Evolutionary conservation across 1,139 yeast genomes (phyloP).

Genomic region (Yamadazyma diospyri): DNA sequence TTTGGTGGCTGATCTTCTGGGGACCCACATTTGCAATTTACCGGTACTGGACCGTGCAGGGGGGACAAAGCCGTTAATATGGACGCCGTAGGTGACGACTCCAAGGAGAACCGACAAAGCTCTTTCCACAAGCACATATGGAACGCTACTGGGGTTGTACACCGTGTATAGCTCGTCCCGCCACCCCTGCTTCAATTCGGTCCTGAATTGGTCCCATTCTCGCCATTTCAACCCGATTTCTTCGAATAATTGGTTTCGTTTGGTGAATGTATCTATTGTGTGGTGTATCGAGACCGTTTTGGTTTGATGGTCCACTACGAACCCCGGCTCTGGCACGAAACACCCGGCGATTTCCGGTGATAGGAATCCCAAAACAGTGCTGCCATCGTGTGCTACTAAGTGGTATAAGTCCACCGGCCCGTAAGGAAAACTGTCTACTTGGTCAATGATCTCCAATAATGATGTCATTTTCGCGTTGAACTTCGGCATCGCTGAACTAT

Average conservation of each 20-base stretch:
- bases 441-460: constrained; percentile 24
- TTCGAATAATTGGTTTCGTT: constrained; percentile 44
- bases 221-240: constrained; percentile 45
- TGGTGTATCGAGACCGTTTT: constrained; percentile 36
- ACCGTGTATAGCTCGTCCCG: constrained; percentile 78
- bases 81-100: constrained; percentile 86
- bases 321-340: constrained; percentile 26
- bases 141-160: constrained; percentile 49
- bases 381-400: constrained; percentile 50
- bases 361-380: constrained; percentile 49
- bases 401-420: constrained; percentile 23
- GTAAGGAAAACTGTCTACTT: constrained; percentile 52
- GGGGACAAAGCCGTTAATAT: constrained; percentile 73
- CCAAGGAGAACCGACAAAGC: constrained; percentile 81
- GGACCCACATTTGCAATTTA: constrained; percentile 72
- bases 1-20: constrained; percentile 71
- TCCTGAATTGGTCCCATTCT: constrained; percentile 30
- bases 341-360: constrained; percentile 41
- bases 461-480: constrained; percentile 32
- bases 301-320: constrained; percentile 28
- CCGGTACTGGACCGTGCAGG: constrained; percentile 31
- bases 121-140: constrained; percentile 73
- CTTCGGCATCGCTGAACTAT: no score
- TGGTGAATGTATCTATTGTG: constrained; percentile 40
- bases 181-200: constrained; percentile 66